Evolutionary conservation across 2,329 filamentous ascomycete species (phyloP).

Genomic region (Beauveria sp.): DNA sequence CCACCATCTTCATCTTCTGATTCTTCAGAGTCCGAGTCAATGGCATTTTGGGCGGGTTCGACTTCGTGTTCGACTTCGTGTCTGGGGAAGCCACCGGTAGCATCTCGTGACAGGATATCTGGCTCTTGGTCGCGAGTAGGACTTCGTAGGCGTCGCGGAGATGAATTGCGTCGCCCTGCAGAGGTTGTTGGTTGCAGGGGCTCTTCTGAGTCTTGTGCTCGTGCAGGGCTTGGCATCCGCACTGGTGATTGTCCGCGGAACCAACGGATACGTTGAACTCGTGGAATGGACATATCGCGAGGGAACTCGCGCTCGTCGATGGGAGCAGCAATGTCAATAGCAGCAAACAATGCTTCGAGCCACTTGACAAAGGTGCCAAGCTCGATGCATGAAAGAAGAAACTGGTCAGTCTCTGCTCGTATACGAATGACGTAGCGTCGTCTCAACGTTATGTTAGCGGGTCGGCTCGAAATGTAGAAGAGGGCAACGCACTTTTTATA

Average conservation of each 20-base stretch:
- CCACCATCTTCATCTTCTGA: constrained; percentile 8
- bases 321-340: constrained; percentile 62
- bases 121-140: background rate
- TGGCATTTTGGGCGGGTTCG: constrained; percentile 3
- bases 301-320: constrained; percentile 64
- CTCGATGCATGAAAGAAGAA: constrained; percentile 59
- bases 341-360: constrained; percentile 63
- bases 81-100: background rate
- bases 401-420: constrained; percentile 65
- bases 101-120: background rate
- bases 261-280: constrained; percentile 46
- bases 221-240: constrained; percentile 12
- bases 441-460: constrained; percentile 23
- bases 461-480: background rate
- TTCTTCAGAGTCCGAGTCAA: constrained; percentile 17
- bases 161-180: background rate
- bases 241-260: constrained; percentile 32
- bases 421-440: constrained; percentile 62
- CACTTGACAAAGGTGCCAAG: constrained; percentile 60
- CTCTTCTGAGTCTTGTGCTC: constrained; percentile 14
- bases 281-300: constrained; percentile 52
- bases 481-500: constrained; percentile 53
- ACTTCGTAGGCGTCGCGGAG: background rate
- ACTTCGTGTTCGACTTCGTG: constrained; percentile 1
- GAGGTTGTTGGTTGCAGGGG: background rate